Evolutionary conservation across 805 yeast species (phyloP).

Genomic region (Candida dajiaensis): DNA sequence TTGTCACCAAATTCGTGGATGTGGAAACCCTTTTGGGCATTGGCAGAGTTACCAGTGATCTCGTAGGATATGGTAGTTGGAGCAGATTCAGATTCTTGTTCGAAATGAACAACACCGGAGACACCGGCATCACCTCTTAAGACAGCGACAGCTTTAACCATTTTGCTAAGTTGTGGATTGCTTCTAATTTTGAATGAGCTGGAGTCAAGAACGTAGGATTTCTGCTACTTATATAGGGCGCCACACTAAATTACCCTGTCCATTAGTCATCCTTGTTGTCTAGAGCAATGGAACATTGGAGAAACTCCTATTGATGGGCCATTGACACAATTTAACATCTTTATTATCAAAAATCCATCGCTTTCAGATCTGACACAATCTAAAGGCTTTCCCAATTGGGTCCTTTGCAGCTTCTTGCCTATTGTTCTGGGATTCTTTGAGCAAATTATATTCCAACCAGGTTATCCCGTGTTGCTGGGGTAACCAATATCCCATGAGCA

Average conservation of each 20-base stretch:
- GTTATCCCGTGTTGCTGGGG: neutral
- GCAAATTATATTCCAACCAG: neutral
- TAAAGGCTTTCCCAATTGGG: neutral
- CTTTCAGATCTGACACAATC: too few relatives aligned
- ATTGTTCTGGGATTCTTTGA: neutral
- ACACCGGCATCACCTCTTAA: constrained; percentile 93
- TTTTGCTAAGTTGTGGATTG: neutral
- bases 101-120: constrained; percentile 80
- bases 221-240: neutral
- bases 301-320: too few relatives aligned
- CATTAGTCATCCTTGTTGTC: neutral
- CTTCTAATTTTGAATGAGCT: neutral
- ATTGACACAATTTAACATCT: too few relatives aligned
- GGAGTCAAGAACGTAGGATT: neutral
- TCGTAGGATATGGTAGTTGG: constrained; percentile 89
- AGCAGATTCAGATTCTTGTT: constrained; percentile 70
- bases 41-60: constrained; percentile 81
- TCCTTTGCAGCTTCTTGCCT: neutral
- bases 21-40: constrained; percentile 95
- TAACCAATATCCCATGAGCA: neutral
- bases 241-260: neutral
- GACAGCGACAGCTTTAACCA: constrained; percentile 66
- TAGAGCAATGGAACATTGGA: neutral
- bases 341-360: too few relatives aligned
- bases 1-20: constrained; percentile 97